Evolutionary conservation across 139 green algal genomes (phyloP).

Genomic region (Chlorella sp.): DNA sequence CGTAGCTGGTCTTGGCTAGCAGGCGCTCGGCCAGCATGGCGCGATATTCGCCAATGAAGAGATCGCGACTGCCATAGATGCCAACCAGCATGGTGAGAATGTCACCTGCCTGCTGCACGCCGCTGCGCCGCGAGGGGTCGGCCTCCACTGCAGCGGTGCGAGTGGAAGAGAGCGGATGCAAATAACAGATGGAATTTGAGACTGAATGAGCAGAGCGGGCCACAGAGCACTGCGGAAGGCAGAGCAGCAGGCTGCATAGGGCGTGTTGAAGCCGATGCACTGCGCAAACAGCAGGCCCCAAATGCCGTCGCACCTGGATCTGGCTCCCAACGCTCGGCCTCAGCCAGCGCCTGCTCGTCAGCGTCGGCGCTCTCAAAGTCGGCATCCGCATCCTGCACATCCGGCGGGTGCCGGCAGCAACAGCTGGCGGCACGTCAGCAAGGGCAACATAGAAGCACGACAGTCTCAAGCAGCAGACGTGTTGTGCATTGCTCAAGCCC

Average conservation of each 20-base stretch:
- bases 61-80: conserved; percentile 84
- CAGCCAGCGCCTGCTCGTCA: conserved; percentile 36
- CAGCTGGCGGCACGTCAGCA: too few species aligned
- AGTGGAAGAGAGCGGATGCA: too few species aligned
- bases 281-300: too few species aligned
- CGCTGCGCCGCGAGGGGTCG: conserved; percentile 14
- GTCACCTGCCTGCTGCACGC: conserved; percentile 44
- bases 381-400: conserved; percentile 17
- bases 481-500: too few species aligned
- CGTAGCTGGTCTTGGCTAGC: conserved; percentile 71
- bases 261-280: too few species aligned
- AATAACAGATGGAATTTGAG: too few species aligned
- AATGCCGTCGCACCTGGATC: conserved; percentile 34
- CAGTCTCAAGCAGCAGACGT: too few species aligned
- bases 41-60: conserved; percentile 94
- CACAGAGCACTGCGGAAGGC: too few species aligned
- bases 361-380: conserved; percentile 48
- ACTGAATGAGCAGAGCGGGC: too few species aligned
- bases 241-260: too few species aligned
- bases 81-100: conserved; percentile 80
- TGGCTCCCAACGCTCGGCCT: conserved; percentile 40
- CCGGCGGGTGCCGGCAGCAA: too few species aligned
- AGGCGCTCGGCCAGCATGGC: conserved; percentile 83
- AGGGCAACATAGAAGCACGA: too few species aligned
- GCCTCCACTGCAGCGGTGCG: conserved; percentile 18